Conservation (phyloP, 2,329 filamentous ascomycete genomes). For the Escovopsis sp. region DNA sequence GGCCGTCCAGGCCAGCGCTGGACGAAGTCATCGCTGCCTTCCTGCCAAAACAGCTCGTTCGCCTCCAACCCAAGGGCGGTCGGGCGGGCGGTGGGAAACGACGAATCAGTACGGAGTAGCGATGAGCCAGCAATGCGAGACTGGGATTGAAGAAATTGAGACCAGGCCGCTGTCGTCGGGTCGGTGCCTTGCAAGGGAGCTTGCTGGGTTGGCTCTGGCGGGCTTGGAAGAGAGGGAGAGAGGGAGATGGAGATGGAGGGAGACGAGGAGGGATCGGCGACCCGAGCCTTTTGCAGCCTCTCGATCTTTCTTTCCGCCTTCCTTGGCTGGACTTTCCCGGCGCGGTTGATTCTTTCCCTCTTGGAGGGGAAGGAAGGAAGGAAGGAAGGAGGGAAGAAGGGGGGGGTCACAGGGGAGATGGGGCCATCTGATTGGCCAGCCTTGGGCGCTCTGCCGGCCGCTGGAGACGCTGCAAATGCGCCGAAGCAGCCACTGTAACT, state of each 20-base stretch:
- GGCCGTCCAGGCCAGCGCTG: conserved; percentile 25
- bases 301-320: background rate
- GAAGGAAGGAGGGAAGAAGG: background rate
- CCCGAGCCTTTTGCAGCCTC: conserved; percentile 4
- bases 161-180: too few species aligned
- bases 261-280: conserved; percentile 1
- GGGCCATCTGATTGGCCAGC: conserved; percentile 11
- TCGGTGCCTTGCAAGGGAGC: background rate
- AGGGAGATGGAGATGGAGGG: too few species aligned
- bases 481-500: too few species aligned
- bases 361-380: conserved; percentile 4
- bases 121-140: too few species aligned
- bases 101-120: too few species aligned
- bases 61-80: conserved; percentile 19
- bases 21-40: conserved; percentile 49
- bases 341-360: background rate
- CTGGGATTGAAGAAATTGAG: too few species aligned
- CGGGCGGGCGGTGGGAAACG: background rate
- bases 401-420: conserved; percentile 8
- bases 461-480: conserved; percentile 3
- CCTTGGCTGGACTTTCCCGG: background rate
- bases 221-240: too few species aligned
- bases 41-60: conserved; percentile 42
- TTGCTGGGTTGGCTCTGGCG: background rate
- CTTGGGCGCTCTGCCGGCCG: background rate